Conservation (phyloP, 2,329 filamentous ascomycete species). For the Fusarium solani-melongenae region DNA sequence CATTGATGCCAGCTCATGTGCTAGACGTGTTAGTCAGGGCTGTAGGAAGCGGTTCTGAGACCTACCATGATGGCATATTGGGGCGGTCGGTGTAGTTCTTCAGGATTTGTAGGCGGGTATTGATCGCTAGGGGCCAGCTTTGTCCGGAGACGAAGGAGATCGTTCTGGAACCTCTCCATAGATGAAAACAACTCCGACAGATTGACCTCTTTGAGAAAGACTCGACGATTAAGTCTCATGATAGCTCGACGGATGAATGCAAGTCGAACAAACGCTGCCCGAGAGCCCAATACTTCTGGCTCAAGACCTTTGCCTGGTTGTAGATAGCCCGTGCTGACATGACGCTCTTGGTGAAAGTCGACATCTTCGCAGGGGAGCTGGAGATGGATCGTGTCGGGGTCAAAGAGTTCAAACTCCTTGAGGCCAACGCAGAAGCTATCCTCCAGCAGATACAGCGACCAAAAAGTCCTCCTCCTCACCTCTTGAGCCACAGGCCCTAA, state of each 20-base stretch:
- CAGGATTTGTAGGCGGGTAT: slow-evolving; percentile 30
- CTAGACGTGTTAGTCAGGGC: slow-evolving; percentile 2
- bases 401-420: slow-evolving; percentile 43
- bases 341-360: slow-evolving; percentile 37
- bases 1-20: slow-evolving; percentile 54
- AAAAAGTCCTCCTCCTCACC: slow-evolving; percentile 40
- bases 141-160: slow-evolving; percentile 37
- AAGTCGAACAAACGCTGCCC: slow-evolving; percentile 40
- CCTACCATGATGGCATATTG: slow-evolving; percentile 39
- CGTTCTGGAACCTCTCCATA: slow-evolving; percentile 42
- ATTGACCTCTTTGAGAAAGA: slow-evolving; percentile 40
- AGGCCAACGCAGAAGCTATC: slow-evolving; percentile 44
- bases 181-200: slow-evolving; percentile 38
- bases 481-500: slow-evolving; percentile 39
- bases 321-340: slow-evolving; percentile 38
- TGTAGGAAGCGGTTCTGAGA: accelerated
- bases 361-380: slow-evolving; percentile 40
- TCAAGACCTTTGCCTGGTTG: slow-evolving; percentile 42
- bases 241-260: slow-evolving; percentile 37
- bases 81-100: slow-evolving; percentile 29
- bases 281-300: slow-evolving; percentile 34
- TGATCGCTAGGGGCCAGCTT: slow-evolving; percentile 36
- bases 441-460: slow-evolving; percentile 41
- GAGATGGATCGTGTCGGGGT: slow-evolving; percentile 39
- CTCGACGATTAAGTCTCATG: slow-evolving; percentile 40